Conservation (phyloP, 306 rosid species). For the Malus domestica region DNA sequence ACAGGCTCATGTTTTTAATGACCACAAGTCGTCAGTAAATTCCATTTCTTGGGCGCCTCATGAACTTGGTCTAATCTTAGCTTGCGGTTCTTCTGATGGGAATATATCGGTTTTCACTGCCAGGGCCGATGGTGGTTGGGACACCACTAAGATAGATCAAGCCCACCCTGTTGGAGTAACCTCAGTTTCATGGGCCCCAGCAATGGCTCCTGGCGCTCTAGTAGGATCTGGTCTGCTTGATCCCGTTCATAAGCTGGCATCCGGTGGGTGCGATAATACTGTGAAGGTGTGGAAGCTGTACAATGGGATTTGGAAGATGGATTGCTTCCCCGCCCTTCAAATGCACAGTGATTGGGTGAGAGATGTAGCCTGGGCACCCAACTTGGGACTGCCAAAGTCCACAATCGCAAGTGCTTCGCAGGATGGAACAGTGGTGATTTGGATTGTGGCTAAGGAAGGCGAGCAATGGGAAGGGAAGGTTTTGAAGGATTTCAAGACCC, state of each 20-base stretch:
- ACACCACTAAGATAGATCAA: slow-evolving; percentile 67
- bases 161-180: slow-evolving; percentile 91
- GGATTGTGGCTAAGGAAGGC: slow-evolving; percentile 79
- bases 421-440: slow-evolving; percentile 76
- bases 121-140: slow-evolving; percentile 92
- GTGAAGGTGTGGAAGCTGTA: slow-evolving; percentile 83
- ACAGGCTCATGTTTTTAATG: slow-evolving; percentile 71
- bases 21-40: slow-evolving; percentile 83
- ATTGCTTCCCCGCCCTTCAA: slow-evolving; percentile 75
- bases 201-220: slow-evolving; percentile 76
- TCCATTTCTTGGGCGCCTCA: slow-evolving; percentile 96
- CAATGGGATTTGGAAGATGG: slow-evolving; percentile 85
- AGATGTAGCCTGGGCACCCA: slow-evolving; percentile 96
- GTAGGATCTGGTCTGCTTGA: slow-evolving; percentile 67
- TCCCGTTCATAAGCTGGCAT: slow-evolving; percentile 81
- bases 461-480: slow-evolving; percentile 84
- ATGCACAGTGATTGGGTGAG: slow-evolving; percentile 88
- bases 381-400: slow-evolving; percentile 87
- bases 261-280: slow-evolving; percentile 87
- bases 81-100: slow-evolving; percentile 94
- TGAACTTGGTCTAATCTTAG: slow-evolving; percentile 79
- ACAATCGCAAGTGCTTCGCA: slow-evolving; percentile 84
- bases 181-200: slow-evolving; percentile 92
- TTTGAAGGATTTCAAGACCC: slow-evolving; percentile 70
- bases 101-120: slow-evolving; percentile 71